A percentile compares a stretch with the other conserved stretches of the same genome.
phyloP scores from a whole-genome alignment of 2,329 filamentous ascomycete species.

The Colletotrichum noveboracense region DNA sequence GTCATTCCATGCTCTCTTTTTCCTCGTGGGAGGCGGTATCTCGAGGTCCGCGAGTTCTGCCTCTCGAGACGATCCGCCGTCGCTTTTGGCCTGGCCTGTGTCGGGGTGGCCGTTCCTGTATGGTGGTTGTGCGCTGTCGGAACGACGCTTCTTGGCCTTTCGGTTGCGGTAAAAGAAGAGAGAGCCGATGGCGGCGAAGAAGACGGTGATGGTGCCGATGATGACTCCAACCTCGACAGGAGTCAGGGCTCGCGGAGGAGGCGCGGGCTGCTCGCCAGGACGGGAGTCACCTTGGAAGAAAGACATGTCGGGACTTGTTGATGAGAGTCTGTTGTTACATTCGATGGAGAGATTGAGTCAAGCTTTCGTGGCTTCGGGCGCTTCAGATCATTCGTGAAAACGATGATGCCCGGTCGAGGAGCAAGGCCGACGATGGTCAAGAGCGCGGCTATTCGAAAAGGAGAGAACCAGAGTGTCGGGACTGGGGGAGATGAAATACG shows the following conservation, averaged over 20 bases:
- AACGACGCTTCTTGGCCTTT: conserved; percentile 9
- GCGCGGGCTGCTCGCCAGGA: conserved; percentile 7
- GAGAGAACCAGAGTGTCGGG: not conserved
- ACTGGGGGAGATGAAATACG: not conserved
- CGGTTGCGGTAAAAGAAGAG: conserved; percentile 28
- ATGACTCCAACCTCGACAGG: conserved; percentile 32
- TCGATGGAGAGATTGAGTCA: not conserved
- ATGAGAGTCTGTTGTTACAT: not conserved
- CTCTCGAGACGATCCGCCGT: not conserved
- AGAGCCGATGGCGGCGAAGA: conserved; percentile 25
- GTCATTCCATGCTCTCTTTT: not conserved
- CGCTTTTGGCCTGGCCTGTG: not conserved
- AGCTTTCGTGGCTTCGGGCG: not conserved
- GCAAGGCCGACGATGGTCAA: not conserved
- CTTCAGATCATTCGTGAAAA: not conserved
- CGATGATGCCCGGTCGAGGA: not conserved
- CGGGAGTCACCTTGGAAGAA: conserved; percentile 21
- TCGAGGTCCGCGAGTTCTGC: not conserved
- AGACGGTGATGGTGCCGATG: conserved; percentile 26
- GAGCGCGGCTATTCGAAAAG: not conserved
- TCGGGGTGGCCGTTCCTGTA: not conserved
- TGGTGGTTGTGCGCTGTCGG: not conserved
- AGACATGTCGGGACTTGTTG: conserved; percentile 1
- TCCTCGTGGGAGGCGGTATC: not conserved
- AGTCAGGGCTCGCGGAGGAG: conserved; percentile 23